These are phyloP conservation scores for Physcomitrellopsis africana DNA, from an alignment of 225 moss, liverwort and hornwort genomes.

Conservation along the genomic window DNA sequence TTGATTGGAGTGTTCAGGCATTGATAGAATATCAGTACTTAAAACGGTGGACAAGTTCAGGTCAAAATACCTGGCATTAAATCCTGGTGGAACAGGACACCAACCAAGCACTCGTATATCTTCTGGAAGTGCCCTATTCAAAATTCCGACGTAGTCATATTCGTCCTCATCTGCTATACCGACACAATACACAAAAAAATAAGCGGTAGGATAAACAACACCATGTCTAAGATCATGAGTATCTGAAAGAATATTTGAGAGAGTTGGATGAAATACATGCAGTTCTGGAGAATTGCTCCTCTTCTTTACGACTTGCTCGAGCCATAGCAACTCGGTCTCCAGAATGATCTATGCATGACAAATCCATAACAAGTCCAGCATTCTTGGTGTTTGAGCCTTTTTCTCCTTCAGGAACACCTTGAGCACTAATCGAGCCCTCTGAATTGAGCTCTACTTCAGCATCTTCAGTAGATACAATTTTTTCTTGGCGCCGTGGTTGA, in stretches of 20 bases:
- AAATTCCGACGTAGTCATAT: constrained; percentile 85
- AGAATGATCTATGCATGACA: constrained; percentile 22
- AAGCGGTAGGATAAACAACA: constrained; percentile 5
- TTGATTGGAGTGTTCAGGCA: neutral
- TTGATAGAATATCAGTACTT: neutral
- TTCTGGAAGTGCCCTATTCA: constrained; percentile 85
- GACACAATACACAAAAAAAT: constrained; percentile 29
- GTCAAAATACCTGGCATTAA: constrained; percentile 71
- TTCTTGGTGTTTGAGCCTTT: constrained; percentile 9
- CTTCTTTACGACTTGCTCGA: constrained; percentile 74
- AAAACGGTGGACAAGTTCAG: neutral
- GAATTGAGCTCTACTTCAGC: constrained; percentile 20
- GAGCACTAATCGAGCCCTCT: constrained; percentile 14
- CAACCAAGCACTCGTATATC: constrained; percentile 94
- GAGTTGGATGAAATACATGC: constrained; percentile 49
- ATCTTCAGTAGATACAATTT: constrained; percentile 16
- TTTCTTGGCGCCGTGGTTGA: constrained; percentile 32
- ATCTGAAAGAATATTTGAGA: constrained; percentile 20
- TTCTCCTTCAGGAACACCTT: constrained; percentile 16
- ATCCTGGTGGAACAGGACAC: constrained; percentile 92
- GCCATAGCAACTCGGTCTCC: constrained; percentile 84
- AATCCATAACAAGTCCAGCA: constrained; percentile 20
- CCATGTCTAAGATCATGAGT: constrained; percentile 15
- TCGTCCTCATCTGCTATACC: constrained; percentile 61
- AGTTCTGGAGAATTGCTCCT: constrained; percentile 59